phyloP scores from a whole-genome alignment of 192 early-diverging fungal species.

The Phlyctochytrium arcticum region DNA sequence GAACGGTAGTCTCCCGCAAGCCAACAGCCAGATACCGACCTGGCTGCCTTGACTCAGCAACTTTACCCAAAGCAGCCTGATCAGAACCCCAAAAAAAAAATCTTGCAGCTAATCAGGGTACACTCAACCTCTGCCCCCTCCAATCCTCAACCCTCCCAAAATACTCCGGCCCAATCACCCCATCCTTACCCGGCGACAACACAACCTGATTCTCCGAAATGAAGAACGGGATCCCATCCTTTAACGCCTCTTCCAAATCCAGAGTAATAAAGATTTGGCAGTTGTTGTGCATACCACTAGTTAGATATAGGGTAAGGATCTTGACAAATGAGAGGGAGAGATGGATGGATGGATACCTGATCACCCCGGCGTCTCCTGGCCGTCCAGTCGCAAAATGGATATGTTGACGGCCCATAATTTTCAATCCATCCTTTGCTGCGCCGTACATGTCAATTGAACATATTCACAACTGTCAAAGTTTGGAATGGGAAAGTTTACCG shows the following conservation, averaged over 20 bases:
- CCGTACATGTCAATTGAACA: neutral
- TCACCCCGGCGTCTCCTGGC: slow-evolving; percentile 62
- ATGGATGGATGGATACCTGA: slow-evolving; percentile 49
- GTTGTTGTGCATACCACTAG: slow-evolving; percentile 62
- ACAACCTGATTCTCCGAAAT: slow-evolving; percentile 78
- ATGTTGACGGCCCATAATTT: slow-evolving; percentile 78
- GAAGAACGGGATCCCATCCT: slow-evolving; percentile 75
- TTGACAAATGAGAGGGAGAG: neutral
- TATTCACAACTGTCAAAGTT: neutral
- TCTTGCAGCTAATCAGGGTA: too few relatives aligned
- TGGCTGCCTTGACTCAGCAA: too few relatives aligned
- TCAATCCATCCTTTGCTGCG: slow-evolving; percentile 53
- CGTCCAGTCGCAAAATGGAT: slow-evolving; percentile 82
- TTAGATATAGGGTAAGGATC: neutral
- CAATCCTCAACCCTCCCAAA: slow-evolving; percentile 57
- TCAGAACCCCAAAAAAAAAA: too few relatives aligned
- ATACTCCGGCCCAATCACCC: slow-evolving; percentile 61
- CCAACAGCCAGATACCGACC: too few relatives aligned
- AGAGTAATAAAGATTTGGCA: slow-evolving; percentile 78
- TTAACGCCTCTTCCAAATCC: slow-evolving; percentile 63
- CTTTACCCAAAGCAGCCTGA: too few relatives aligned
- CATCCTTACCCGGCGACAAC: slow-evolving; percentile 61
- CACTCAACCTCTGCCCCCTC: slow-evolving; percentile 7
- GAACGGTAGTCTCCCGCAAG: too few relatives aligned
- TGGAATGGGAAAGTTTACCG: slow-evolving; percentile 27